Base-by-base conservation (phyloP, 192 early-diverging fungal genomes). In the Coemansia sp. region DNA sequence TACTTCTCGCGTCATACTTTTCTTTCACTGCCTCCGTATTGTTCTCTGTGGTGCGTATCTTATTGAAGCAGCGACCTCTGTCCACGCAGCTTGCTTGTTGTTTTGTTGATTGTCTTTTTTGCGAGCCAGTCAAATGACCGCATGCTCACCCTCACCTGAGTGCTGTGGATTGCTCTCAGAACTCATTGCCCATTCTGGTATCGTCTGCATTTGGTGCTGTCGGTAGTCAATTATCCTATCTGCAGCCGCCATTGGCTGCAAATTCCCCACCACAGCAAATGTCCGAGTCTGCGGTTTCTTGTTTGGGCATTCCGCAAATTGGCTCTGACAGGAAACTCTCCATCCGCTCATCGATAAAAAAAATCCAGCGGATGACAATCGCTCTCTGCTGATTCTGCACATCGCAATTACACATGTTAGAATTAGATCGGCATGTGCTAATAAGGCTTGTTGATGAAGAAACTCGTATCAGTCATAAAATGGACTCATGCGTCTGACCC, bases 221-320 rank as follows among this genome's bases (percentile, higher is more conserved):
- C 22, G 41, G 15, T 17, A 19, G 11, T 52, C 43, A 34, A 50
- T 52, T 62, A 34, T 48, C 46, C 25, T 48, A 9, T 8, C 61
- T 62, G 61, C 48, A 50, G 48, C 48, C n/a, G 46, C 46, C 45
- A 62, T 64, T 64, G 62, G 62, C 34, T 53, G 36, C 62, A 50
- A 64, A 64, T 50, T 64, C 34, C 62, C 52, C 34, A 53, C 48
- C 32, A 14, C 59, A 35, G 45, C 22, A 52, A 52, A 52, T 25
- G 19, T 52, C 49, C 49, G 49, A 52, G 49, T 20, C 23, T 52
- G 49, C 22, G 3, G 29, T 29, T 29, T 29, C 29, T 29, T 29
- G 29, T 29, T 29, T 29, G 29, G 29, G 29, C 29, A 29, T 29
- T 29, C 3, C 29, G 29, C 29, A 29, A 29, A 29, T 29, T 29